Evolutionary conservation across 108 stramenopile species (phyloP).

Genomic region (Bacterosira constricta): DNA sequence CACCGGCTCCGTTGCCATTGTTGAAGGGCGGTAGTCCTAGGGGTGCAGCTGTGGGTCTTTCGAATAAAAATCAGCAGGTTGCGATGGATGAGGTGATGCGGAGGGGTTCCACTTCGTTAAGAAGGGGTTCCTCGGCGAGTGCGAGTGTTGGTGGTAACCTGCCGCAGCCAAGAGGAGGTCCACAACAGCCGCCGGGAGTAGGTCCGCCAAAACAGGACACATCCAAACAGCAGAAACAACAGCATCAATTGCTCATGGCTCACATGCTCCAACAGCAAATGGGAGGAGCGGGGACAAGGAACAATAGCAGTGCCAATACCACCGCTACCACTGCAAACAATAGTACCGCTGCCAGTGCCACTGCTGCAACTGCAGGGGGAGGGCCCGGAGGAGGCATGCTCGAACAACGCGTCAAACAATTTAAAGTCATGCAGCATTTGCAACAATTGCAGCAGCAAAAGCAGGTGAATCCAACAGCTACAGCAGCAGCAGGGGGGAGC

Average conservation of each 20-base stretch:
- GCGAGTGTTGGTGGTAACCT: too few relatives aligned
- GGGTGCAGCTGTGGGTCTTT: too few relatives aligned
- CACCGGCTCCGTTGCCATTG: too few relatives aligned
- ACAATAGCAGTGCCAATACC: background rate
- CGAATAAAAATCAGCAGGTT: too few relatives aligned
- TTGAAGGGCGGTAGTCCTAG: too few relatives aligned
- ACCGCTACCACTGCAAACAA: background rate
- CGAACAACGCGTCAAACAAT: conserved; percentile 14
- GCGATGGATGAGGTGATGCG: too few relatives aligned
- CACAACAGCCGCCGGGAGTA: too few relatives aligned
- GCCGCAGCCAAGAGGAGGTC: too few relatives aligned
- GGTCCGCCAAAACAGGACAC: too few relatives aligned
- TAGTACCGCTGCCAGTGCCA: background rate
- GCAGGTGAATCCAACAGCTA: background rate
- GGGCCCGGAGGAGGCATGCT: background rate
- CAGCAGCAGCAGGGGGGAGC: background rate
- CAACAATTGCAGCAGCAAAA: background rate
- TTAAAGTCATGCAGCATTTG: conserved; percentile 4
- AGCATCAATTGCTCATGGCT: conserved; percentile 8
- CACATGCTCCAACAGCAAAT: conserved; percentile 8
- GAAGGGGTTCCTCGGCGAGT: too few relatives aligned
- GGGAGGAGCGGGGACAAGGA: conserved; percentile 1
- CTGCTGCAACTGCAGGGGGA: background rate
- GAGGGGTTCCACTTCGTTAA: too few relatives aligned
- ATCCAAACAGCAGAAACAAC: conserved; percentile 21